These are phyloP conservation scores for Mycena chlorophos DNA, from an alignment of 768 basidiomycete genomes.

Conservation along the genomic window DNA sequence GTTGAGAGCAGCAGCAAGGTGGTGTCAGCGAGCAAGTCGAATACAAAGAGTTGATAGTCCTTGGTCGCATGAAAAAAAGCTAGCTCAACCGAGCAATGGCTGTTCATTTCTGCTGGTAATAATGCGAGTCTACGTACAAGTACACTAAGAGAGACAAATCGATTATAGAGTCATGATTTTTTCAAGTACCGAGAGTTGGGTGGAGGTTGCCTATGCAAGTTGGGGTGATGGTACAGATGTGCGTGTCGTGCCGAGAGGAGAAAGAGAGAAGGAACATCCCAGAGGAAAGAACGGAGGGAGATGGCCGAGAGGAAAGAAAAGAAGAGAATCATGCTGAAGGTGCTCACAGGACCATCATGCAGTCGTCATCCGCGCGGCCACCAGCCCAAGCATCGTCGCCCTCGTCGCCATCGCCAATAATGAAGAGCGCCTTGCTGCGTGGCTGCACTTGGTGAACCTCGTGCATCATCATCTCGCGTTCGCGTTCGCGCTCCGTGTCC, in stretches of 20 bases:
- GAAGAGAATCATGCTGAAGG: neutral
- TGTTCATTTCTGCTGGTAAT: too few species aligned
- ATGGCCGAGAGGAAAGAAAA: neutral
- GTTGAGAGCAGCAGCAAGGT: too few species aligned
- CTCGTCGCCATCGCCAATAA: slow-evolving; percentile 20
- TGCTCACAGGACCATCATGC: neutral
- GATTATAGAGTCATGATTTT: neutral
- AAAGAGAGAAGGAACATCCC: neutral
- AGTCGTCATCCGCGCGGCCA: neutral
- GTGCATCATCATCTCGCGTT: neutral
- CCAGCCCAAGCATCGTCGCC: neutral
- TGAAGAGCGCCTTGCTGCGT: slow-evolving; percentile 8
- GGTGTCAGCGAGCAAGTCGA: too few species aligned
- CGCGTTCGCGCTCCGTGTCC: slow-evolving; percentile 25
- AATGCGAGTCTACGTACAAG: too few species aligned
- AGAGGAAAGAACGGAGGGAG: too few species aligned
- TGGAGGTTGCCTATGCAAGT: too few species aligned
- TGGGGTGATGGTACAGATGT: neutral
- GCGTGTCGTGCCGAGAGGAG: neutral
- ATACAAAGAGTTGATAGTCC: too few species aligned
- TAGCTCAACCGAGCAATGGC: too few species aligned
- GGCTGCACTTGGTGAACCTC: neutral
- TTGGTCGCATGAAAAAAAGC: too few species aligned
- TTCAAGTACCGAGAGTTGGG: too few species aligned
- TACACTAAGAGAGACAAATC: slow-evolving; percentile 1